Base-by-base conservation (phyloP, 2,329 filamentous ascomycete species). In the Scolecobasidium constrictum region DNA sequence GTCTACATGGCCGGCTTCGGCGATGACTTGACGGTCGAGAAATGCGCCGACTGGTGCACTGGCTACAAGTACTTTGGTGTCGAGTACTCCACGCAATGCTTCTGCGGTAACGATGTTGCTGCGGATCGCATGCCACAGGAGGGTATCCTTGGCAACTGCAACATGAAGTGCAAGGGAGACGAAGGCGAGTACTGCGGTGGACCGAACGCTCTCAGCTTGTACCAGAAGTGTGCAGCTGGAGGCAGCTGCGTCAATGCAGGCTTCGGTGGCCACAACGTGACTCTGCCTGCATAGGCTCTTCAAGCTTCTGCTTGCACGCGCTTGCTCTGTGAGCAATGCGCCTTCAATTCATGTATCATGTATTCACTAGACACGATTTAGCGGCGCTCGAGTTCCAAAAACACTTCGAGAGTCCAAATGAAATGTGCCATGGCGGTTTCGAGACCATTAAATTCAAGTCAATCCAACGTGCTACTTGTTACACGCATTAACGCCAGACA, bases 91-190 rank as follows among this genome's bases (percentile, higher is more conserved):
- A 18, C 33, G 16, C 34, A 81, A 44, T 81, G 77, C 59, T 80
- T 67, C 60, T 78, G 71, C 48, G 67, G 63, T 23, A 53, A 57
- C 42, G 44, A 42, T 13, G 46, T 61, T 6, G 28, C 52, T 3
- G 43, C 45, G 1, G 54, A 56, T 28, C 53, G 59, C 23, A 52
- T 57, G 15, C 67, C 65, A 1, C 53, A 57, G n/a, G 50, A 56
- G 35, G 68, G 69, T 31, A 65, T 77, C 20, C 60, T 77, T 23
- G 73, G 71, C 31, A 70, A 69, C 48, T 80, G 76, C 56, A 61
- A 63, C 47, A 66, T 68, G 52, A 55, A 67, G 31, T 80, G 76
- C 57, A 63, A 60, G 9, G 42, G 42, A 23, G 22, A 44, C 28
- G 13, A 17, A 23, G 28, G 17, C 4, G 37, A 44, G 26, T 26